phyloP scores from a whole-genome alignment of 371 early-diverging fungal species.

The Gilbertella persicaria region DNA sequence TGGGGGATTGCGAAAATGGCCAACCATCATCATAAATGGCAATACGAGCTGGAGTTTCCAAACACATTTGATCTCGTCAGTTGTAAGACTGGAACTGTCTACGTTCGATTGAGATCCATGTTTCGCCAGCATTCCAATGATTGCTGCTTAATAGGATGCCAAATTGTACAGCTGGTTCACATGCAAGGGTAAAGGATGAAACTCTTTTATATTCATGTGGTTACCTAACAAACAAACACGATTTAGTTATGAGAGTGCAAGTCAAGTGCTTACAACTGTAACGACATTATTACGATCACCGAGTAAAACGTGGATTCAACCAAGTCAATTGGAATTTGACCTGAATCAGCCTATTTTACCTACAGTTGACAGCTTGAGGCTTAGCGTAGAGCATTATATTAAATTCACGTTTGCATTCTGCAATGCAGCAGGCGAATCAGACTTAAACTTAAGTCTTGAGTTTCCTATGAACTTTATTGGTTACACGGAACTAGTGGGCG shows the following conservation, averaged over 20 bases:
- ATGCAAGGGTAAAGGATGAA: conserved; percentile 9
- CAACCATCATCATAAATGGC: conserved; percentile 12
- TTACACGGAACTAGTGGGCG: neutral
- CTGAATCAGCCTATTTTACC: conserved; percentile 5
- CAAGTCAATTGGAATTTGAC: conserved; percentile 11
- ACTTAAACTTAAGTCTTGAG: neutral
- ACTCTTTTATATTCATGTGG: neutral
- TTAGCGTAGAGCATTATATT: conserved; percentile 9
- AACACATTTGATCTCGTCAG: conserved; percentile 2
- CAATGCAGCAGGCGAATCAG: neutral
- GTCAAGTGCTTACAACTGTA: conserved; percentile 12
- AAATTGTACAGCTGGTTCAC: conserved; percentile 14
- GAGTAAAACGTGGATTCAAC: conserved; percentile 15
- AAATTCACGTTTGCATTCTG: conserved; percentile 5
- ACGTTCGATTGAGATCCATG: conserved; percentile 10
- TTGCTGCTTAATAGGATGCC: conserved; percentile 19
- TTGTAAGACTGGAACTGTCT: neutral
- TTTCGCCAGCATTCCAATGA: neutral
- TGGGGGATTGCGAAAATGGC: conserved; percentile 24
- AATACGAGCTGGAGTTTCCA: conserved; percentile 26
- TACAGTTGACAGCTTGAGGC: conserved; percentile 3
- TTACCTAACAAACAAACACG: neutral
- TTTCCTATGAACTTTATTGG: conserved; percentile 13
- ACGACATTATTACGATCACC: conserved; percentile 15
- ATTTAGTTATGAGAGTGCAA: conserved; percentile 1